Base-by-base conservation (phyloP, 164 flowering plant species). In the Liriodendron chinense region DNA sequence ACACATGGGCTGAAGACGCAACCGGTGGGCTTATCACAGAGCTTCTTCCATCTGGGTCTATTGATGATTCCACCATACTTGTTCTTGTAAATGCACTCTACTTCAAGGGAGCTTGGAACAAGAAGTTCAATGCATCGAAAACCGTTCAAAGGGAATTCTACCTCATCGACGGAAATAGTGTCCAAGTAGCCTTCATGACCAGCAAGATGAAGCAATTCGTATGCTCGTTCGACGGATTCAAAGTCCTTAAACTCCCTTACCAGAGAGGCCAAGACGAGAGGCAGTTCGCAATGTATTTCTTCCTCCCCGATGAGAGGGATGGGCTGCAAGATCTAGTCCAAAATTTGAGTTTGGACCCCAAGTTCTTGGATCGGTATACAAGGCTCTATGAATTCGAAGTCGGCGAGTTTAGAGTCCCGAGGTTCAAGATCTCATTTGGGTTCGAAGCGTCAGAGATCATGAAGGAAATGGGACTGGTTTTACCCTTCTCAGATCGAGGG, bases 111-210 rank as follows among this genome's bases (percentile, higher is more conserved):
- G 14, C n/a, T 26, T 65, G 84, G 82, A 10, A 7, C 9, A 1
- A 20, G 2, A 12, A 4, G 14, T 79, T 82, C 22, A 53, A 74
- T 7, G 9, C 1, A 57, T 50, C 65, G 2, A n/a, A 59, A 9
- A 78, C 85, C 2, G 14, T 53, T 69, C 10, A 50, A 14, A 16
- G 63, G 2, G 76, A 79, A 65, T 83, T 85, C 47, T 67, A 78
- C 50, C 81, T 81, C 50, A 80, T 76, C 1, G 68, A 80, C 12
- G 82, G 83, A 3, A 59, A 53, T 14, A 14, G 43, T 0, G 65
- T 78, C 47, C 34, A 74, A 12, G 79, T 67, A 3, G 83, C 86
- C n/a, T 79, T 84, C 78, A 82, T 84, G 84, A 76, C 73, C 14
- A 69, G 21, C 23, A 5, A 25, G 22, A 47, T 68, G 16, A 14